phyloP scores from a whole-genome alignment of 2,329 filamentous ascomycete genomes.

The Plectosphaerella plurivora region DNA sequence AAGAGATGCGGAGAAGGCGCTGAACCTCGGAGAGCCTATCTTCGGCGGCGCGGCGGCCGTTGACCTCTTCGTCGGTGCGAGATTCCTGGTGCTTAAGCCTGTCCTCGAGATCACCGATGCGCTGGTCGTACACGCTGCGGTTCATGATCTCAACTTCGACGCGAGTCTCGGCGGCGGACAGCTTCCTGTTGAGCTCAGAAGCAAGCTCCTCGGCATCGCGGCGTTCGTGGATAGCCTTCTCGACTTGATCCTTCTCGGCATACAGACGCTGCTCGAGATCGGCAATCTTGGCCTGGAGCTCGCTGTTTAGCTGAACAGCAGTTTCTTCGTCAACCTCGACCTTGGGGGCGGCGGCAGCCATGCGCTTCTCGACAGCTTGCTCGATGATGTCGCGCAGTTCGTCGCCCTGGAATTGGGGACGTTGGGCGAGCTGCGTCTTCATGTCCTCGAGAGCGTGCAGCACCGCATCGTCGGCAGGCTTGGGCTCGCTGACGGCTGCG shows the following conservation, averaged over 20 bases:
- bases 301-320: conserved; percentile 29
- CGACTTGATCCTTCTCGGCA: conserved; percentile 40
- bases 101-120: conserved; percentile 65
- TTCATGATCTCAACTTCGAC: conserved; percentile 59
- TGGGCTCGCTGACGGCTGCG: conserved; percentile 13
- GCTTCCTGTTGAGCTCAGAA: conserved; percentile 48
- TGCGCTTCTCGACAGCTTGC: conserved; percentile 54
- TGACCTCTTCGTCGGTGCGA: conserved; percentile 60
- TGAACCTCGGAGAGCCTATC: conserved; percentile 71
- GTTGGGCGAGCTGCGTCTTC: conserved; percentile 48
- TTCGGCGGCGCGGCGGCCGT: conserved; percentile 61
- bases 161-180: conserved; percentile 53
- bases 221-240: conserved; percentile 43
- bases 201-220: conserved; percentile 48
- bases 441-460: conserved; percentile 64
- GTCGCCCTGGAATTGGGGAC: conserved; percentile 39
- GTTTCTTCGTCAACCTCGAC: not conserved
- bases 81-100: conserved; percentile 61
- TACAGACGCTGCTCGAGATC: conserved; percentile 56
- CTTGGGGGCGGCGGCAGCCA: conserved; percentile 42
- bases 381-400: conserved; percentile 61
- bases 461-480: conserved; percentile 36
- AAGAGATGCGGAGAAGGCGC: conserved; percentile 60
- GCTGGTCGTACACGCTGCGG: conserved; percentile 52
- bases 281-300: conserved; percentile 55